Percentiles rank a stretch among this genome's conserved stretches.
Evolutionary conservation across 768 basidiomycete species (phyloP).

Genomic region (Mycena pura): DNA sequence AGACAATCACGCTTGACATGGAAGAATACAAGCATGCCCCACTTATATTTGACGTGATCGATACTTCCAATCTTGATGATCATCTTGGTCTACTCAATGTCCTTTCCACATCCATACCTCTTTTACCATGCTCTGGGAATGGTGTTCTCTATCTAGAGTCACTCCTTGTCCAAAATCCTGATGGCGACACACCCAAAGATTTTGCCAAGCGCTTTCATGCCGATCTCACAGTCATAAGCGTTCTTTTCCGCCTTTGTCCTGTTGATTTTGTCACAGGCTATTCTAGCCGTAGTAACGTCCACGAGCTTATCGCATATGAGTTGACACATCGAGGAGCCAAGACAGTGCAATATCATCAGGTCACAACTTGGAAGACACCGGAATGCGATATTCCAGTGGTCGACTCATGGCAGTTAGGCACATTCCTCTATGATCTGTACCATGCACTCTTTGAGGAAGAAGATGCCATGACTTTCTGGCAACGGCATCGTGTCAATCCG

Average conservation of each 20-base stretch:
- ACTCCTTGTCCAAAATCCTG: slow-evolving; percentile 39
- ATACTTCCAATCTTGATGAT: slow-evolving; percentile 58
- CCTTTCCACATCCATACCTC: slow-evolving; percentile 43
- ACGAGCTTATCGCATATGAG: slow-evolving; percentile 40
- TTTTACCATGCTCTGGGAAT: slow-evolving; percentile 38
- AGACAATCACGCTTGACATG: slow-evolving; percentile 15
- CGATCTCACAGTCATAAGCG: slow-evolving; percentile 47
- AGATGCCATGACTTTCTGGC: slow-evolving; percentile 30
- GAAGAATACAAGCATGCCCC: slow-evolving; percentile 35
- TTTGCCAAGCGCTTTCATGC: slow-evolving; percentile 41
- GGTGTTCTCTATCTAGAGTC: slow-evolving; percentile 50
- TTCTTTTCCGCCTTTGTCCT: slow-evolving; percentile 52
- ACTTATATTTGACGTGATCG: slow-evolving; percentile 50
- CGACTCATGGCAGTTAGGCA: slow-evolving; percentile 38
- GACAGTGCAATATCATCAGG: slow-evolving; percentile 9
- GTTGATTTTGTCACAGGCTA: slow-evolving; percentile 48
- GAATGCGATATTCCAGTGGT: slow-evolving; percentile 11
- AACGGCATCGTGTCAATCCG: slow-evolving; percentile 4
- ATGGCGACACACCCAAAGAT: slow-evolving; percentile 36
- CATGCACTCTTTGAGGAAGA: slow-evolving; percentile 46
- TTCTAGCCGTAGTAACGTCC: slow-evolving; percentile 45
- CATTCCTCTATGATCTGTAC: slow-evolving; percentile 47
- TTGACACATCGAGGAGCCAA: not conserved
- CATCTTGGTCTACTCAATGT: slow-evolving; percentile 56
- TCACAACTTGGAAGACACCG: slow-evolving; percentile 24